These are phyloP conservation scores for Ceratocystis alfenasii DNA, from an alignment of 2,329 filamentous ascomycete species.

Conservation along the genomic window DNA sequence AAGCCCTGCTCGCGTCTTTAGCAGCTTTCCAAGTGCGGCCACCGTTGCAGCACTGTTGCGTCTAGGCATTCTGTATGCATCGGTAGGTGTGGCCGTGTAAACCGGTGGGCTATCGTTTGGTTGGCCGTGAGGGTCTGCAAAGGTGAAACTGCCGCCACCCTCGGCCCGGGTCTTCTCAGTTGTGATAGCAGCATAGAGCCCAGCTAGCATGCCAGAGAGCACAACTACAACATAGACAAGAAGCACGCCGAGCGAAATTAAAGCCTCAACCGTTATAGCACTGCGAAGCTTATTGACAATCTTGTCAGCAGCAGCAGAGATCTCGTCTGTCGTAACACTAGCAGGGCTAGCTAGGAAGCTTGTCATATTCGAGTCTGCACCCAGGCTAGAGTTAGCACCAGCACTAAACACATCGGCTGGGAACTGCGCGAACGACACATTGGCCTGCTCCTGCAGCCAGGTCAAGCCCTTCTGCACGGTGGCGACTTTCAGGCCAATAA, in stretches of 20 bases:
- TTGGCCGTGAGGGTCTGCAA: conserved; percentile 6
- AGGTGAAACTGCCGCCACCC: conserved; percentile 17
- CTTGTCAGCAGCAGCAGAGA: conserved; percentile 60
- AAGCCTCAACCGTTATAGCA: conserved; percentile 60
- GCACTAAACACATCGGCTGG: conserved; percentile 71
- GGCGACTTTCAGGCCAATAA: conserved; percentile 79
- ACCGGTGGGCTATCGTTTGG: conserved; percentile 8
- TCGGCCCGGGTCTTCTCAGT: conserved; percentile 45
- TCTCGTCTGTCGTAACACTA: conserved; percentile 63
- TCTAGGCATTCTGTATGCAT: not conserved
- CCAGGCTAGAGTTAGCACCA: conserved; percentile 53
- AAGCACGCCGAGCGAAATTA: conserved; percentile 65
- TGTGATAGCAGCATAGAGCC: conserved; percentile 47
- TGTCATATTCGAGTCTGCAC: conserved; percentile 47
- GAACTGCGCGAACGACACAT: conserved; percentile 68
- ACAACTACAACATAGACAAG: conserved; percentile 67
- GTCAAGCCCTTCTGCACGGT: conserved; percentile 79
- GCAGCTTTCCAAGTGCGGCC: not conserved
- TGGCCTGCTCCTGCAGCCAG: conserved; percentile 80
- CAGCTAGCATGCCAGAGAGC: conserved; percentile 59
- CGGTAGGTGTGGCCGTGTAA: conserved; percentile 14
- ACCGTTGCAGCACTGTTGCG: not conserved
- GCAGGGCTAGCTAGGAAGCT: conserved; percentile 69
- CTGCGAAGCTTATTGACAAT: conserved; percentile 56
- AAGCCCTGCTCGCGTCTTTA: conserved; percentile 1